Conservation (phyloP, 106 monocot genomes). For the Dendrobium nobile region DNA sequence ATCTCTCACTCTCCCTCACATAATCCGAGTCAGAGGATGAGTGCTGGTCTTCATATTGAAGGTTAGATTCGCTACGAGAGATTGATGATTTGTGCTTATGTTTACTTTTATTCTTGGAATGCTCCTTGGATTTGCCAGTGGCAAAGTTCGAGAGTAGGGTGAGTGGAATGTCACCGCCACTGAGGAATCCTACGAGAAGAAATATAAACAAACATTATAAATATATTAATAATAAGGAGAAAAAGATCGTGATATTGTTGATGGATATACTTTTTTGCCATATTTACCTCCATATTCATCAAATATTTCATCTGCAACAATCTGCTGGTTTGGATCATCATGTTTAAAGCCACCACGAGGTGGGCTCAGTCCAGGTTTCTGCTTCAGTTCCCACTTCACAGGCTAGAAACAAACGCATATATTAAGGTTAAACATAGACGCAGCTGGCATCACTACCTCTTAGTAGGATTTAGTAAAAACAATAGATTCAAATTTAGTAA, state of each 20-base stretch:
- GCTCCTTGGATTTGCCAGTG: conserved; percentile 40
- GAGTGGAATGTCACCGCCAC: conserved; percentile 65
- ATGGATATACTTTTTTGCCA: background rate
- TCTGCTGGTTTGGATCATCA: conserved; percentile 99
- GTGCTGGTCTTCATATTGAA: background rate
- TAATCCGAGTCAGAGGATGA: conserved; percentile 20
- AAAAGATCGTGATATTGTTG: background rate
- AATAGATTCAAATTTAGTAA: no score
- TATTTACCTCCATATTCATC: conserved; percentile 97
- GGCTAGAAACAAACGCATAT: conserved; percentile 26
- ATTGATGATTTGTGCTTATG: conserved; percentile 24
- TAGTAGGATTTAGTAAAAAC: no score
- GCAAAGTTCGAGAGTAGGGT: conserved; percentile 51
- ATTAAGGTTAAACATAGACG: background rate
- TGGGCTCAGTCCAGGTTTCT: conserved; percentile 90
- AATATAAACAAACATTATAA: background rate
- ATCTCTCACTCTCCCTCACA: conserved; percentile 18
- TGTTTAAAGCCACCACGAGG: conserved; percentile 80
- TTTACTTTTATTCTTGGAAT: conserved; percentile 47
- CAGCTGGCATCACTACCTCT: background rate
- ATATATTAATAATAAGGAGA: background rate
- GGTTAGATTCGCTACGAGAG: conserved; percentile 2
- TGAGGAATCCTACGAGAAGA: conserved; percentile 58
- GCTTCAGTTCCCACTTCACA: conserved; percentile 92
- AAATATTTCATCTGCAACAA: conserved; percentile 92